Evolutionary conservation across 441 rosid genomes (phyloP).

Genomic region (Geranium incanum): DNA sequence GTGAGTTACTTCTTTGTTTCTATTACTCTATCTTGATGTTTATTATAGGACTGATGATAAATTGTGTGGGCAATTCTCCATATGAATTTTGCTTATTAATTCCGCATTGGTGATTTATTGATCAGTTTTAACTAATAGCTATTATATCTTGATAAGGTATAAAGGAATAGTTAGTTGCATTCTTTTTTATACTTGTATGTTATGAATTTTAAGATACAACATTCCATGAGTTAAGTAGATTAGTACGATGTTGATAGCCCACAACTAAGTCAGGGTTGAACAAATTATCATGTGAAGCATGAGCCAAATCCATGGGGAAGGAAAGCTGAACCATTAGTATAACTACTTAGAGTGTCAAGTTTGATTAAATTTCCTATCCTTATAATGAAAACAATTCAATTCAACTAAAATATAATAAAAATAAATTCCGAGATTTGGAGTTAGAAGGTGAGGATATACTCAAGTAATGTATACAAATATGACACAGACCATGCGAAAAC

Average conservation of each 20-base stretch:
- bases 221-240: background rate
- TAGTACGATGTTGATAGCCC: background rate
- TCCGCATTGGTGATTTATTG: background rate
- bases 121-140: background rate
- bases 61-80: background rate
- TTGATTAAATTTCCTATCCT: background rate
- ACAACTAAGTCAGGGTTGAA: background rate
- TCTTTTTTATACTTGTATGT: background rate
- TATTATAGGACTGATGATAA: background rate
- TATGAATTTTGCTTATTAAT: background rate
- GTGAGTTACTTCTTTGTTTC: conserved; percentile 35
- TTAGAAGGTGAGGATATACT: too few species aligned
- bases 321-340: background rate
- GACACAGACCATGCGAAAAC: too few species aligned
- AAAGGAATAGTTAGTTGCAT: background rate
- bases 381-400: too few species aligned
- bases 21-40: background rate
- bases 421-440: too few species aligned
- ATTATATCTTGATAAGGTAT: background rate
- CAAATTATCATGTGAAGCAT: background rate
- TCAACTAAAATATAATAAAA: too few species aligned
- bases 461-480: too few species aligned
- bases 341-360: background rate
- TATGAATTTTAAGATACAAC: background rate
- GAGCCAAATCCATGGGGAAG: background rate